phyloP scores from a whole-genome alignment of 441 rosid species.

The Pelargonium fulgidum region DNA sequence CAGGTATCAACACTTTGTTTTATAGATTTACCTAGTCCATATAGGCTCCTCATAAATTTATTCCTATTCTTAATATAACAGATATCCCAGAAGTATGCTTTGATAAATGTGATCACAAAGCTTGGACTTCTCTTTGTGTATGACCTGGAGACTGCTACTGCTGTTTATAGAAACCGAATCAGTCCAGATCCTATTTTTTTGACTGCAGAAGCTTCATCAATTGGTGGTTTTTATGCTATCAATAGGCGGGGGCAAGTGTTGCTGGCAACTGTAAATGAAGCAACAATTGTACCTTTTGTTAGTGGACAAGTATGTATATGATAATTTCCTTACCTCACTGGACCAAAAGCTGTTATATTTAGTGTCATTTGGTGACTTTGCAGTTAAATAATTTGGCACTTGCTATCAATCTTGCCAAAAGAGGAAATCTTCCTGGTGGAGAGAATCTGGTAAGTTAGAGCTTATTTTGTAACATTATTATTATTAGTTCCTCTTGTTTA shows the following conservation, averaged over 20 bases:
- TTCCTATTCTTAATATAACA: slow-evolving; percentile 96
- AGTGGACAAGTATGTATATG: slow-evolving; percentile 77
- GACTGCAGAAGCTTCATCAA: slow-evolving; percentile 86
- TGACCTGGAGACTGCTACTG: slow-evolving; percentile 95
- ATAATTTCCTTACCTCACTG: background rate
- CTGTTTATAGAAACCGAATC: slow-evolving; percentile 90
- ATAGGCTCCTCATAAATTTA: slow-evolving; percentile 81
- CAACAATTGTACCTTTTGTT: slow-evolving; percentile 87
- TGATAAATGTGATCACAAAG: slow-evolving; percentile 93
- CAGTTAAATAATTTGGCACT: slow-evolving; percentile 93
- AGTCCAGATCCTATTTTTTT: slow-evolving; percentile 99
- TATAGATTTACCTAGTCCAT: slow-evolving; percentile 18
- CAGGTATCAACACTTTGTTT: slow-evolving; percentile 64
- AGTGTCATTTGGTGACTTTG: slow-evolving; percentile 18
- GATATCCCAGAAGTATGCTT: slow-evolving; percentile 90
- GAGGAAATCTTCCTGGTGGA: slow-evolving; percentile 99
- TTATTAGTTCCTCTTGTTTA: slow-evolving; percentile 31
- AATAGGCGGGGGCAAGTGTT: slow-evolving; percentile 98
- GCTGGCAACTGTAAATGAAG: slow-evolving; percentile 88
- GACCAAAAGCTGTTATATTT: slow-evolving; percentile 45
- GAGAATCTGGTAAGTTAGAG: slow-evolving; percentile 67
- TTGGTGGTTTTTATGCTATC: slow-evolving; percentile 90
- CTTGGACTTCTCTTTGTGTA: slow-evolving; percentile 96
- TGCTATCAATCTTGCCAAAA: slow-evolving; percentile 91
- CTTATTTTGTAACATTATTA: slow-evolving; percentile 93